Conservation (phyloP, 305 asterid species). For the Euphrasia arctica region DNA sequence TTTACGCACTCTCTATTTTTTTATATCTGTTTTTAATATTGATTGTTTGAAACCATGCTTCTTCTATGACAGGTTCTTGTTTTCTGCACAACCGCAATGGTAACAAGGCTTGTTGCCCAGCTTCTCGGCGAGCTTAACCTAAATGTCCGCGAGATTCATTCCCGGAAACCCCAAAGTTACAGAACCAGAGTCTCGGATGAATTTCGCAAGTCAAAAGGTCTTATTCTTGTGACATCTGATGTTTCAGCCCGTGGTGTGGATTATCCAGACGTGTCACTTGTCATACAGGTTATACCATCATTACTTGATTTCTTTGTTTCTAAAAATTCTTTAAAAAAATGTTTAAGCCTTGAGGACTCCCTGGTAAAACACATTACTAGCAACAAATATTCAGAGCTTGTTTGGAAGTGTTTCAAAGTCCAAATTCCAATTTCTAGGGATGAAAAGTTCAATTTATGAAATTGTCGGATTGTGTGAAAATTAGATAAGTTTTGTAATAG, state of each 20-base stretch:
- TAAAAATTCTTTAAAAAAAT: background rate
- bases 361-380: no score
- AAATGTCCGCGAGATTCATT: slow-evolving; percentile 92
- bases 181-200: slow-evolving; percentile 91
- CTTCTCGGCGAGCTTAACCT: slow-evolving; percentile 79
- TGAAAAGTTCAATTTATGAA: no score
- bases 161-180: slow-evolving; percentile 90
- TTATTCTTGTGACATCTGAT: slow-evolving; percentile 92
- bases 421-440: no score
- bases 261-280: slow-evolving; percentile 95
- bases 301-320: slow-evolving; percentile 10
- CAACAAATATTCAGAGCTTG: no score
- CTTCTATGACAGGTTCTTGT: slow-evolving; percentile 64
- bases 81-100: slow-evolving; percentile 98
- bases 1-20: background rate
- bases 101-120: slow-evolving; percentile 87
- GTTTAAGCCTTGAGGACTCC: no score
- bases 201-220: slow-evolving; percentile 92
- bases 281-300: slow-evolving; percentile 56
- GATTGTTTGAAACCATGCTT: slow-evolving; percentile 12
- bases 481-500: no score
- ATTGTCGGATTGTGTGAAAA: no score
- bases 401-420: no score
- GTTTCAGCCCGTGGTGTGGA: slow-evolving; percentile 99
- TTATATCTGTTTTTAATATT: no score